phyloP scores from a whole-genome alignment of 306 rosid species.

The Chamaecrista fasciculata region DNA sequence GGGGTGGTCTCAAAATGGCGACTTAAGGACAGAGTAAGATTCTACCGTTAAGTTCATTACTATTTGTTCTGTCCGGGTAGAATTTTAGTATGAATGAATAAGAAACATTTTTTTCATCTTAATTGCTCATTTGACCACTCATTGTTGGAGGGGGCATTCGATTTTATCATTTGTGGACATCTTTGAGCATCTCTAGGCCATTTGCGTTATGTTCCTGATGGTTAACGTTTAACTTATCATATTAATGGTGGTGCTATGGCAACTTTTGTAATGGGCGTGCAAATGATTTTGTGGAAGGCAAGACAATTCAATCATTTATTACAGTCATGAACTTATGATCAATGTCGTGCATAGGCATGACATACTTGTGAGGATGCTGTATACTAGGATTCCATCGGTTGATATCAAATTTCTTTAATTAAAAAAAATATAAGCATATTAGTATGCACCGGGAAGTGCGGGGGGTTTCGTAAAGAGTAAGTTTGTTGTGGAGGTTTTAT shows the following conservation, averaged over 20 bases:
- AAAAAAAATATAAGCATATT: neutral
- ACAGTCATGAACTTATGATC: too few relatives aligned
- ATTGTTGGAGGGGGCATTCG: neutral
- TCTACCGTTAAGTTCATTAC: neutral
- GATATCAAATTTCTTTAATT: neutral
- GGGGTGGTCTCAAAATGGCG: slow-evolving; percentile 96
- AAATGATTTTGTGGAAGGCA: neutral
- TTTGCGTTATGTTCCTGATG: slow-evolving; percentile 9
- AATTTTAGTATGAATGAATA: neutral
- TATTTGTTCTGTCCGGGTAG: neutral
- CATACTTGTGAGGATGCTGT: slow-evolving; percentile 12
- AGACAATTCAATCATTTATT: neutral
- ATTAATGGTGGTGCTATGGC: neutral
- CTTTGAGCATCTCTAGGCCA: neutral
- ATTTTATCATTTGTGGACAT: neutral
- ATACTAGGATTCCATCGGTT: slow-evolving; percentile 15
- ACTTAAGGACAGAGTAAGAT: slow-evolving; percentile 83
- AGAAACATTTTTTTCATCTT: neutral
- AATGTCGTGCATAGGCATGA: neutral
- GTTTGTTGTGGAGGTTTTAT: neutral
- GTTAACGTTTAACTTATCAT: neutral
- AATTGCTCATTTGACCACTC: neutral
- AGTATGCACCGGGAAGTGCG: neutral
- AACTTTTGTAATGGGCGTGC: neutral
- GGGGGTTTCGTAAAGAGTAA: too few relatives aligned